Evolutionary conservation across 2,329 filamentous ascomycete species (phyloP).

Genomic region (Tolypocladium sp.): DNA sequence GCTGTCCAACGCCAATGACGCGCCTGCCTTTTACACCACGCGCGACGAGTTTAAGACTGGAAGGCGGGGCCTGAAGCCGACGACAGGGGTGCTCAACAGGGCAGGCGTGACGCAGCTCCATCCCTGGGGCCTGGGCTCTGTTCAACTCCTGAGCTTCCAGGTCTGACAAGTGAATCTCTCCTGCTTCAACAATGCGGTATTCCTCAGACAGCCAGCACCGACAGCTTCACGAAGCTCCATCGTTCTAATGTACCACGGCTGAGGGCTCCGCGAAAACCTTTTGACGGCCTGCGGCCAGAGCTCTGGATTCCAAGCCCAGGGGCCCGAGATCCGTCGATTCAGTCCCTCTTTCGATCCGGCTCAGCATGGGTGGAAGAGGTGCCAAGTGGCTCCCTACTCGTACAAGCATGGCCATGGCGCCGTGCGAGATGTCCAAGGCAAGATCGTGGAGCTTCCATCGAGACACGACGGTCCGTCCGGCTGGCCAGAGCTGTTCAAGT

Average conservation of each 20-base stretch:
- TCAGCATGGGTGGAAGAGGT: neutral
- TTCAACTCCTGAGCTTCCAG: too few species aligned
- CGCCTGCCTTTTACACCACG: conserved; percentile 7
- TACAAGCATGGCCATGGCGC: neutral
- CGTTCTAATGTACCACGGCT: neutral
- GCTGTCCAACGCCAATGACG: conserved; percentile 13
- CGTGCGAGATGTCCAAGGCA: neutral
- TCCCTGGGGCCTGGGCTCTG: neutral
- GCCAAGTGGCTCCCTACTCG: neutral
- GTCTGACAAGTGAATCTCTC: neutral
- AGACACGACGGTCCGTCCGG: neutral
- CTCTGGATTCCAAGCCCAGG: neutral
- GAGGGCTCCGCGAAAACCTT: neutral
- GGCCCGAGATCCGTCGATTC: neutral
- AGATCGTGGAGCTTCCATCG: neutral
- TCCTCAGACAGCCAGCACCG: neutral
- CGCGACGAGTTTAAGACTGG: neutral
- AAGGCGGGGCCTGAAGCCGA: conserved; percentile 1
- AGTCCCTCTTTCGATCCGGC: neutral
- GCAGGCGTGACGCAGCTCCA: neutral
- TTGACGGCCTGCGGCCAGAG: neutral
- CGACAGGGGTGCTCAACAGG: neutral
- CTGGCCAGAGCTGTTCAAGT: neutral
- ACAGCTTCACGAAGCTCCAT: neutral
- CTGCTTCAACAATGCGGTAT: neutral